These are phyloP conservation scores for Trichoderma lentiforme DNA, from an alignment of 2,329 filamentous ascomycete genomes.

Conservation along the genomic window DNA sequence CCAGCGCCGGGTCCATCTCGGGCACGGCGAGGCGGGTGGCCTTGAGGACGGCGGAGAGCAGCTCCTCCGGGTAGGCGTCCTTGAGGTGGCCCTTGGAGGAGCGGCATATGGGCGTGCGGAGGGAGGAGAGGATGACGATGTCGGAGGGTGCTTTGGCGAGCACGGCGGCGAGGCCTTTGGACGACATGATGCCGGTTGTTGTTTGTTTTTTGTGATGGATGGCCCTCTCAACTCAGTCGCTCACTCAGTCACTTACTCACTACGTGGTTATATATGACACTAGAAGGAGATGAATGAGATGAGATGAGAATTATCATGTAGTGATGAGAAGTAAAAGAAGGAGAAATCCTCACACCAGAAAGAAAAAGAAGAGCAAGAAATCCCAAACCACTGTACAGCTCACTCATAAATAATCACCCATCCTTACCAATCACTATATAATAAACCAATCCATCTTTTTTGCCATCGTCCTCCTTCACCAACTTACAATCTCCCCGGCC, in stretches of 20 bases:
- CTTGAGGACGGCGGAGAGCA: slow-evolving; percentile 64
- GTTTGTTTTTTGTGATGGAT: not conserved
- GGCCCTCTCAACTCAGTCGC: not conserved
- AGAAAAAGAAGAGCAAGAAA: not conserved
- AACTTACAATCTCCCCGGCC: not conserved
- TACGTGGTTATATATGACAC: not conserved
- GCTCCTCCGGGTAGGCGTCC: slow-evolving; percentile 86
- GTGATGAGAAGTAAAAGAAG: not conserved
- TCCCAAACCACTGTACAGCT: not conserved
- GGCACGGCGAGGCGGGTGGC: slow-evolving; percentile 58
- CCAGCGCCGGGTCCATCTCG: slow-evolving; percentile 64
- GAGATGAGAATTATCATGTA: not conserved
- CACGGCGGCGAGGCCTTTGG: slow-evolving; percentile 65
- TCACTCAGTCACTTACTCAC: not conserved
- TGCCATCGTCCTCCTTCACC: too few species aligned
- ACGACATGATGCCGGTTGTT: slow-evolving; percentile 8
- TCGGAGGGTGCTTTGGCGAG: slow-evolving; percentile 77
- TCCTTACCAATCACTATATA: not conserved
- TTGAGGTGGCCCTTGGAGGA: slow-evolving; percentile 80
- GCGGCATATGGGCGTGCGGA: slow-evolving; percentile 82
- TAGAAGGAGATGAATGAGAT: not conserved
- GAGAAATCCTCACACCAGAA: not conserved
- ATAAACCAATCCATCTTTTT: not conserved
- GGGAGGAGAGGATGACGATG: slow-evolving; percentile 83
- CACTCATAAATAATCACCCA: not conserved